Evolutionary conservation across 257 asterid genomes (phyloP), one percentile per base, ranked within the genome.

Genomic region (Thymus mandschuricus): DNA sequence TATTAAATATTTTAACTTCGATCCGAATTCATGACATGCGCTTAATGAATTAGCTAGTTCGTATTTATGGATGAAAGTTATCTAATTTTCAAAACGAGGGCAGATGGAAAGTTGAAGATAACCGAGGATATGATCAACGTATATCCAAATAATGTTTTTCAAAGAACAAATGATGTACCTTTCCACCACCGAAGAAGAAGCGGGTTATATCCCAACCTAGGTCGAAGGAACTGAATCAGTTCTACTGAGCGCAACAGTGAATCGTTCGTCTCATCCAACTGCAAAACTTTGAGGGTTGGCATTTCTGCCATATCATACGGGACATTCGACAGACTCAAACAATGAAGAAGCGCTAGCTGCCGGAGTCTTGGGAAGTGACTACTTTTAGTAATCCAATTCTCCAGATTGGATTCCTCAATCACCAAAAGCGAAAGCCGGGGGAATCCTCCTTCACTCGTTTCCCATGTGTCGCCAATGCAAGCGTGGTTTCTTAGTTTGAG

Each of bases 321-420:
- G n/a, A n/a, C n/a, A n/a, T n/a, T n/a, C n/a, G 0, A 6, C 5
- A 61, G 50, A n/a, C 1, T 1, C 50, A 2, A 7, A 21, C 68
- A 62, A 4, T 1, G 21, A 41, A 1, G 21, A 41, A 62, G 51
- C 21, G 21, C 15, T 21, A 41, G 52, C 52, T 1, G 4, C 35
- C 9, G 1, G 55, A 63, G 68, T 1, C 41, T 27, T 63, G 68
- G 68, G 68, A 63, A 63, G 55, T 63, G 68, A 43, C 27, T 44
- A 10, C 11, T 44, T 10, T 28, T 10, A 10, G 40, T 43, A 8
- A 27, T 43, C 68, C 54, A 63, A 10, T 44, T 6, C 41, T 2
- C 3, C 13, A 60, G 13, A 13, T 6, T 1, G 45, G 31, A 60
- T 34, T 34, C 64, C 2, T 34, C 43, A 12, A 58, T 58, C 41